Percentiles rank a stretch among this genome's conserved stretches.
Evolutionary conservation across 2,329 filamentous ascomycete species (phyloP).

Genomic region (Beauveria brongniartii): DNA sequence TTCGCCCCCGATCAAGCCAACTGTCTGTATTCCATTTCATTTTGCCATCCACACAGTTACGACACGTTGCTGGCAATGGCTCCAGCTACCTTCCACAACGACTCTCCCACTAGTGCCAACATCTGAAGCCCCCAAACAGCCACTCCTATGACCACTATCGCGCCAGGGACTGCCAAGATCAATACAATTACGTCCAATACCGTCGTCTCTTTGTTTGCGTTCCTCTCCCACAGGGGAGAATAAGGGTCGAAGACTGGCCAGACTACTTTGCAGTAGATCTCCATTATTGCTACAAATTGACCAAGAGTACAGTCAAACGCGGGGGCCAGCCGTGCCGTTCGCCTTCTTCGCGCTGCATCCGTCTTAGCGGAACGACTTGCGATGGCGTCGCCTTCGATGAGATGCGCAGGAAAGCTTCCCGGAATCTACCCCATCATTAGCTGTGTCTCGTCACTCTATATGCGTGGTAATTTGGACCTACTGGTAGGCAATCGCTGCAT

Average conservation of each 20-base stretch:
- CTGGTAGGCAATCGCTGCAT: neutral
- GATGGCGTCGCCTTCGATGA: constrained; percentile 21
- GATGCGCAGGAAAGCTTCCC: constrained; percentile 22
- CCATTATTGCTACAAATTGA: constrained; percentile 11
- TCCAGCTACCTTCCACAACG: constrained; percentile 14
- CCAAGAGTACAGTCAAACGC: neutral
- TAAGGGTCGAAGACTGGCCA: constrained; percentile 30
- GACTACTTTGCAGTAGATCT: constrained; percentile 29
- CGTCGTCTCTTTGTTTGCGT: constrained; percentile 17
- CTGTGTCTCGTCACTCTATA: neutral
- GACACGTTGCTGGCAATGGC: constrained; percentile 13
- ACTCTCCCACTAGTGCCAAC: constrained; percentile 13
- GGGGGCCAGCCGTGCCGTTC: neutral
- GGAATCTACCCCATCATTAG: constrained; percentile 15
- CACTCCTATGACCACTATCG: constrained; percentile 17
- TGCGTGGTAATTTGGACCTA: neutral
- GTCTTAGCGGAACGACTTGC: constrained; percentile 20
- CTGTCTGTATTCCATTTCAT: neutral
- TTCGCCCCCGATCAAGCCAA: neutral
- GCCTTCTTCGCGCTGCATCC: neutral
- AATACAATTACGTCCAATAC: constrained; percentile 16
- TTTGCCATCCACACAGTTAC: constrained; percentile 14
- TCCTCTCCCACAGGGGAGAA: constrained; percentile 27
- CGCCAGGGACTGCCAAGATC: constrained; percentile 21
- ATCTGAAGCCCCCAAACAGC: constrained; percentile 22